Conservation (phyloP, 1,139 yeast genomes). For the Taiozyma sp. region DNA sequence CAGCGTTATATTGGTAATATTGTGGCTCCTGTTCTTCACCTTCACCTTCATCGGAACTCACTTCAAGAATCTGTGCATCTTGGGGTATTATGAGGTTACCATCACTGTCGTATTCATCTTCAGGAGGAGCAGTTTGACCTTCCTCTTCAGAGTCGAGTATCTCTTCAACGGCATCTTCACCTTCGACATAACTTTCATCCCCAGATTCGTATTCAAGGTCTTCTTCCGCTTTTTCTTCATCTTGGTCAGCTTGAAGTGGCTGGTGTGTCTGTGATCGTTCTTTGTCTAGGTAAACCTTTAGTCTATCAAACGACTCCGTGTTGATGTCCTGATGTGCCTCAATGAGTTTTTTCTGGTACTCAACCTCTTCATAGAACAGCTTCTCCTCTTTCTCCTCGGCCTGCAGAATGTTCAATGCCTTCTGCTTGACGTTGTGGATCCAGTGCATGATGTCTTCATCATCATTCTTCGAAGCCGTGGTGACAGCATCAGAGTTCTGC, state of each 20-base stretch:
- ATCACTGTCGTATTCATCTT: constrained; percentile 9
- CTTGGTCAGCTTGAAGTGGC: not conserved
- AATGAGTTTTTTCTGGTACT: constrained; percentile 28
- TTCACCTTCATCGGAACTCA: constrained; percentile 5
- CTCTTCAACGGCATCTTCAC: not conserved
- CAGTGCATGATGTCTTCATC: constrained; percentile 42
- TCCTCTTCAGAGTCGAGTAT: constrained; percentile 1
- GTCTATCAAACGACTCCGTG: constrained; percentile 37
- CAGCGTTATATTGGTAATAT: constrained; percentile 5
- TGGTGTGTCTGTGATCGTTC: not conserved
- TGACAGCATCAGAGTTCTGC: not conserved
- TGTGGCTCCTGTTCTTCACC: constrained; percentile 9
- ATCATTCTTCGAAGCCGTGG: not conserved
- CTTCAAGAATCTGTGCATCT: constrained; percentile 9
- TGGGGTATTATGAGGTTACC: constrained; percentile 6
- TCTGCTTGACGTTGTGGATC: constrained; percentile 42
- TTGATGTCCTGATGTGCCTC: constrained; percentile 29
- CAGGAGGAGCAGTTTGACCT: not conserved
- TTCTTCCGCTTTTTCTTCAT: constrained; percentile 1
- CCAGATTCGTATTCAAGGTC: not conserved
- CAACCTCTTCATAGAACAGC: constrained; percentile 28
- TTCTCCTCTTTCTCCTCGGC: constrained; percentile 35
- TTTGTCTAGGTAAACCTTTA: constrained; percentile 28
- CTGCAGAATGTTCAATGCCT: constrained; percentile 37
- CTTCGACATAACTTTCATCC: not conserved